Percentiles rank a stretch among this genome's conserved stretches.
Evolutionary conservation across 352 stramenopile species (phyloP).

Genomic region (Phytopythium chamaehyphon): DNA sequence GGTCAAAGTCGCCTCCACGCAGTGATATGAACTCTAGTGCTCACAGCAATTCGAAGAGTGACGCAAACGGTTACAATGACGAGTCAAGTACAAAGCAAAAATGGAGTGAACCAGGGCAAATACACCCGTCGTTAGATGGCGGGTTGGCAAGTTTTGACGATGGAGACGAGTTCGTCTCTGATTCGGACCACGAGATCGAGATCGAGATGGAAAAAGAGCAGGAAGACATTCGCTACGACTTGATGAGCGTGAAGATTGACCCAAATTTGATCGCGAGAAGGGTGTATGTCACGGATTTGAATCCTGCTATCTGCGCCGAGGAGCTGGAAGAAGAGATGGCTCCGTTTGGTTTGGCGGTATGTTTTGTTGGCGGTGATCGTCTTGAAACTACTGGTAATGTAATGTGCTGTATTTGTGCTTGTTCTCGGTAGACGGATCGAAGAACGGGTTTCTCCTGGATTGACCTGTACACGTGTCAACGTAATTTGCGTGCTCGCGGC

Average conservation of each 20-base stretch:
- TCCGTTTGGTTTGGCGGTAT: slow-evolving; percentile 49
- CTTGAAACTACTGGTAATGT: too few species aligned
- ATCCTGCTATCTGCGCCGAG: slow-evolving; percentile 33
- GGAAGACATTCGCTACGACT: slow-evolving; percentile 52
- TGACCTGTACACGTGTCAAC: slow-evolving; percentile 49
- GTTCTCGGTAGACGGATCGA: slow-evolving; percentile 28
- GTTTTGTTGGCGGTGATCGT: slow-evolving; percentile 9
- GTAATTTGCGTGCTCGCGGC: slow-evolving; percentile 39
- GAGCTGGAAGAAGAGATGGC: slow-evolving; percentile 51
- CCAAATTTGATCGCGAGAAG: slow-evolving; percentile 27
- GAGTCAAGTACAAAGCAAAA: slow-evolving; percentile 21
- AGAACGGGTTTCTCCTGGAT: slow-evolving; percentile 46
- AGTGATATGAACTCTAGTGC: background rate
- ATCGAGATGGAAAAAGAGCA: slow-evolving; percentile 14
- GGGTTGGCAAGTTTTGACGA: slow-evolving; percentile 25
- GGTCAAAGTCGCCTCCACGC: background rate
- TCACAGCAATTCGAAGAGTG: background rate
- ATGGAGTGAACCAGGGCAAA: slow-evolving; percentile 3
- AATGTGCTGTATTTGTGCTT: too few species aligned
- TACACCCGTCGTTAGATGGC: slow-evolving; percentile 5
- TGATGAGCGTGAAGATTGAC: slow-evolving; percentile 38
- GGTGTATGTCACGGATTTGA: slow-evolving; percentile 60
- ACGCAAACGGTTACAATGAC: background rate
- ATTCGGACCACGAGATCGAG: slow-evolving; percentile 45
- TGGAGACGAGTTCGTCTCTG: slow-evolving; percentile 37